Base-by-base conservation (phyloP, 2,329 filamentous ascomycete species). In the Cladorrhinum sp. region DNA sequence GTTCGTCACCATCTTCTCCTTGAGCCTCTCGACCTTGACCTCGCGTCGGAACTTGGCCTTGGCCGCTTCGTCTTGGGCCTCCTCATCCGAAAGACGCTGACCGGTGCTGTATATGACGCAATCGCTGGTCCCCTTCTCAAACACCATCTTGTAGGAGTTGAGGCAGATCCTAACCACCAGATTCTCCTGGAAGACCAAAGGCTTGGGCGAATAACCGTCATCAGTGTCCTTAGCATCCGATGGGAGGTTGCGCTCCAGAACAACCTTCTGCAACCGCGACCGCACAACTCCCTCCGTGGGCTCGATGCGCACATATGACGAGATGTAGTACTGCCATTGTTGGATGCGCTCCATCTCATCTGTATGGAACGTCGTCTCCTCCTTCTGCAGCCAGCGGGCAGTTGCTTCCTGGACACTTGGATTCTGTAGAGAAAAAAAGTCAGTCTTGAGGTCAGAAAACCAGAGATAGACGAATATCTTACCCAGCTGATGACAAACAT, bases 321-420 rank as follows among this genome's bases (percentile, higher is more conserved):
- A 93, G 60, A 96, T 91, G 73, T 99, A 99, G 77, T 96, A 96
- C 69, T 94, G 91, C 95, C 95, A 99, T 42, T 86, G 83, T 64
- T 92, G 87, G 60, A 88, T 88, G 55, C 87, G 85, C 71, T 95
- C 89, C 79, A 96, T 88, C 67, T 96, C 92, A 66, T 96, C 91
- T 70, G 89, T 88, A 68, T 95, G 92, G 73, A 96, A 92, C 0
- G 96, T 89, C 46, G 86, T 86, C 67, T 89, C 86, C 55, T 88
- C 85, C 57, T 84, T 81, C 67, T 86, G 84, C 55, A 89, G 76
- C 82, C 85, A 87, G 50, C 91, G 91, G 10, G 96, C 82, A 1
- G 85, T 87, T 33, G 89, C 86, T 71, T 90, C 86, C 62, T 82
- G 82, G 65, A 83, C 84, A 20, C 78, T 75, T n/a, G 91, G 90